Base-by-base conservation (phyloP, 805 yeast species). In the Dipodascopsis uninucleata region DNA sequence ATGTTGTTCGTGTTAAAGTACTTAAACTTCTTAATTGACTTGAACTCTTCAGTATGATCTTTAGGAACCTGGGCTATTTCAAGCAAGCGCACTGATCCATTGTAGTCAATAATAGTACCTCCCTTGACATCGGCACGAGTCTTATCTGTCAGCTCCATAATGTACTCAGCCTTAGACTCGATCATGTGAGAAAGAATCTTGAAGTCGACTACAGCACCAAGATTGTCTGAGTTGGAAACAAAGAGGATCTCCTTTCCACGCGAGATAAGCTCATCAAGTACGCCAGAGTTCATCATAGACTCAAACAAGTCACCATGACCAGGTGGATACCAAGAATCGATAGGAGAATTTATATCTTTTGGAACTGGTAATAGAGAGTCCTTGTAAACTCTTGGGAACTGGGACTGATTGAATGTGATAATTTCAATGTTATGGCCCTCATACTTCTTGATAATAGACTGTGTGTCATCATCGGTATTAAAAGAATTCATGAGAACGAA, bases 61-160 rank as follows among this genome's bases (percentile, higher is more conserved):
- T 89, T 89, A 66, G 97, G 97, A 53, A 90, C 98, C 74, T 90
- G 98, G 32, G 96, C 96, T 59, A 93, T 90, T 71, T 93, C 97
- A 61, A 93, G 78, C 63, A 93, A 77, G 69, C 96, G 81, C 49
- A 93, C 95, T 63, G 83, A 81, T 53, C 97, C 97, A 58, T 87
- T 90, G 69, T 93, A 93, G 70, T 87, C 87, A 67, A 93, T 89
- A 68, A 93, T 78, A 57, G 97, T 93, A 74, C 97, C 98, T 74
- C 98, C 98, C 72, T 93, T 93, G 63, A 93, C 98, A 68, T 93
- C 98, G 28, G 98, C 98, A 69, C 97, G 82, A 40, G 98, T 93
- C 75, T 93, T 93, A 71, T 90, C 96, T 43, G 98, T 93, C 67
- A 93, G 79, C 72, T 93, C 98, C 98, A 93, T 93, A 58, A 93